phyloP scores from a whole-genome alignment of 148 eudicot genomes.

The Rhododendron simsii region DNA sequence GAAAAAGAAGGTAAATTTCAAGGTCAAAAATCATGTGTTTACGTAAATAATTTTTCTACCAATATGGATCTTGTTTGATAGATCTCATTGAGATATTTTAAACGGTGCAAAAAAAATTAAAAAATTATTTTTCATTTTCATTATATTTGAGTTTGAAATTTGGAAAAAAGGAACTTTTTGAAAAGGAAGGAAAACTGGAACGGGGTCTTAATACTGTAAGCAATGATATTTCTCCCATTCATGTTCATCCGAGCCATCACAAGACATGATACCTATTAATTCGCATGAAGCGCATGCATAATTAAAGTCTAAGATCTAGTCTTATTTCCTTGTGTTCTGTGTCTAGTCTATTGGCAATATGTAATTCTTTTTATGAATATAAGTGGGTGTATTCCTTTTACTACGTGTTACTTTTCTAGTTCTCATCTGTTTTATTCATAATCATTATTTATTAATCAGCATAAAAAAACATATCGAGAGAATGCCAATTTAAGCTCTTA shows the following conservation, averaged over 20 bases:
- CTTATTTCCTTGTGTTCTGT: neutral
- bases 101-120: too few relatives aligned
- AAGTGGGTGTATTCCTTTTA: neutral
- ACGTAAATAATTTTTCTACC: too few relatives aligned
- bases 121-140: too few relatives aligned
- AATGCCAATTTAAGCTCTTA: conserved; percentile 1
- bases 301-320: conserved; percentile 11
- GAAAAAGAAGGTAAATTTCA: too few relatives aligned
- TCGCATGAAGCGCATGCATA: conserved; percentile 1
- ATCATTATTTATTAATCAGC: neutral
- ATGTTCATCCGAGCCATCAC: neutral
- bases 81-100: too few relatives aligned
- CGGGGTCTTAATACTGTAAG: conserved; percentile 8
- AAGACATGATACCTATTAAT: conserved; percentile 11
- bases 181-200: too few relatives aligned
- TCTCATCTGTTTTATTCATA: neutral
- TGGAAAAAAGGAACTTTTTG: too few relatives aligned
- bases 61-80: too few relatives aligned
- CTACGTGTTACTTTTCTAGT: neutral
- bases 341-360: neutral
- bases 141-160: too few relatives aligned
- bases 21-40: too few relatives aligned
- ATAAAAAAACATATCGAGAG: neutral
- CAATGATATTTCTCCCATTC: neutral
- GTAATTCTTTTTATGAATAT: neutral